phyloP scores from a whole-genome alignment of 176 grass and related monocot genomes.

The Chrysopogon serrulatus region DNA sequence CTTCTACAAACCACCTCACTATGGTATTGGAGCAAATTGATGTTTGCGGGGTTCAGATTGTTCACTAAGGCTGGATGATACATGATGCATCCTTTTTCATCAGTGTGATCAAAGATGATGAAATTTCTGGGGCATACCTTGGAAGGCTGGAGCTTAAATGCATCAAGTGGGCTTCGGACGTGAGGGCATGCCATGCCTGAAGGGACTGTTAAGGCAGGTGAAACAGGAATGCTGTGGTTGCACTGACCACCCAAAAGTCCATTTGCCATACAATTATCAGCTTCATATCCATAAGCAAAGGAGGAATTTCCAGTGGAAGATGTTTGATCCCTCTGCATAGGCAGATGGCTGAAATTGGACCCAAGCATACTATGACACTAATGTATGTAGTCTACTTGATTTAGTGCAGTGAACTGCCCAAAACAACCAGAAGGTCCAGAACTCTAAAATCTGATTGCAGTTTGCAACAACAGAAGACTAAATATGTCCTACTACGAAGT shows the following conservation, averaged over 20 bases:
- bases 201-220: constrained; percentile 11
- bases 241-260: constrained; percentile 15
- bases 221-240: constrained; percentile 23
- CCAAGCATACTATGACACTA: background rate
- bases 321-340: constrained; percentile 71
- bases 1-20: constrained; percentile 20
- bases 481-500: constrained; percentile 36
- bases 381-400: background rate
- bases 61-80: constrained; percentile 56
- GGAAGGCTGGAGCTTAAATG: constrained; percentile 51
- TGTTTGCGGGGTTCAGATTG: constrained; percentile 37
- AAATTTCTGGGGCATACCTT: constrained; percentile 71
- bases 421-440: constrained; percentile 4
- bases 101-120: constrained; percentile 60
- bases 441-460: background rate
- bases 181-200: constrained; percentile 16
- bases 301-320: constrained; percentile 36
- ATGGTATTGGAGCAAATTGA: constrained; percentile 9
- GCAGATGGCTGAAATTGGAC: constrained; percentile 4
- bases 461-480: constrained; percentile 16
- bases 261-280: constrained; percentile 22
- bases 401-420: constrained; percentile 8
- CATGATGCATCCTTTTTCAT: constrained; percentile 49
- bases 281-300: constrained; percentile 31
- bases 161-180: constrained; percentile 12